phyloP scores from a whole-genome alignment of 2,329 filamentous ascomycete genomes.

The Bipolaris cookei region DNA sequence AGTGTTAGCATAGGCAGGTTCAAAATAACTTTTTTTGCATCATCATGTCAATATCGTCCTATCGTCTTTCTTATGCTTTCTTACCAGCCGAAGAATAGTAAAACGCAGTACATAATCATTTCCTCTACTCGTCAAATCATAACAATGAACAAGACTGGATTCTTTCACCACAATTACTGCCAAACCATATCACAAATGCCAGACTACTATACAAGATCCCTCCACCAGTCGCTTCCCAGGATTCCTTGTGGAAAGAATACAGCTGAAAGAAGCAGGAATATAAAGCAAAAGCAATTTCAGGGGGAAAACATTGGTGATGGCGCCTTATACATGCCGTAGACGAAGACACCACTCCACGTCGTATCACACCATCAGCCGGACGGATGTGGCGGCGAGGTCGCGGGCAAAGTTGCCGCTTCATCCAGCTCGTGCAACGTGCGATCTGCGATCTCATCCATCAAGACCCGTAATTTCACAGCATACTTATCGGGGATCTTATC shows the following conservation, averaged over 20 bases:
- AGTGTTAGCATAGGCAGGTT: conserved; percentile 2
- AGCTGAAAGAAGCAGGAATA: neutral
- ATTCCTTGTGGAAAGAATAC: neutral
- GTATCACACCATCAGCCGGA: neutral
- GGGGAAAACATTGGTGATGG: too few relatives aligned
- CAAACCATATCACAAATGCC: neutral
- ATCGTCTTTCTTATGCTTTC: neutral
- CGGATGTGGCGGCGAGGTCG: neutral
- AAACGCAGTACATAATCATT: neutral
- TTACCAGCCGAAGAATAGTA: too few relatives aligned
- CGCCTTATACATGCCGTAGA: neutral
- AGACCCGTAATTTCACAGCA: conserved; percentile 9
- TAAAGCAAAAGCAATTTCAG: too few relatives aligned
- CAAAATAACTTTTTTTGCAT: neutral
- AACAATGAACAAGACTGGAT: too few relatives aligned
- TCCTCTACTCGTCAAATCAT: neutral
- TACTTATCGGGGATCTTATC: conserved; percentile 17
- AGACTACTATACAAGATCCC: neutral
- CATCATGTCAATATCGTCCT: neutral
- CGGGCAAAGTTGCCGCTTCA: neutral
- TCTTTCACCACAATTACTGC: too few relatives aligned
- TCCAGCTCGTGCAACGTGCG: neutral
- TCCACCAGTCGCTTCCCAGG: neutral
- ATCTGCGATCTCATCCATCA: conserved; percentile 10
- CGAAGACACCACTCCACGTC: neutral